Base-by-base conservation (phyloP, 2,329 filamentous ascomycete genomes). In the Pyrenochaeta sp. region DNA sequence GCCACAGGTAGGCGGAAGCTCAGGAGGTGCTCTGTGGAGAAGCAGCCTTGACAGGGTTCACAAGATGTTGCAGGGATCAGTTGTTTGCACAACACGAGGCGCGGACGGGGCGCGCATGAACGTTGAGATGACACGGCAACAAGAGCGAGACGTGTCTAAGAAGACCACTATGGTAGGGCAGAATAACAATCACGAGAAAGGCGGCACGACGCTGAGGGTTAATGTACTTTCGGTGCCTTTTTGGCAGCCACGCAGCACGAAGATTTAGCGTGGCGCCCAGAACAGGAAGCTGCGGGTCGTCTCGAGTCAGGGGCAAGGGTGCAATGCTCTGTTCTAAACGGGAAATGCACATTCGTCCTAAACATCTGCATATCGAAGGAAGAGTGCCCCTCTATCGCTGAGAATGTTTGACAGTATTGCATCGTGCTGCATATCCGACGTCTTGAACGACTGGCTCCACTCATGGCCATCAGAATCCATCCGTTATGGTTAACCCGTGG, bases 1-100 rank as follows among this genome's bases (percentile, higher is more conserved):
- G 63, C 48, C 64, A 62, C 62, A 63, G 52, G 52, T 48, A 55
- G 64, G 66, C 48, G 51, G 59, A 61, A 65, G 69, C 65, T 74
- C 71, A 74, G 71, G 71, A 74, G 72, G 65, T 64, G 64, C 52
- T 57, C 39, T 54, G 47, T 44, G 56, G 57, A 66, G 68, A 59
- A 68, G 68, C 13, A 57, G 54, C 52, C 55, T 62, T 50, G 62
- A 62, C 62, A 66, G 65, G 65, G 65, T 66, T 66, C 56, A 61
- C 53, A 52, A 54, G 54, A 57, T 48, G 37, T 34, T 48, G 59
- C 56, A 58, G 54, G 58, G 59, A 58, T 62, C 56, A 50, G 34
- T 50, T 47, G 48, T 45, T 39, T 61, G 58, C 64, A 54, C 62
- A 44, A 67, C 62, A 61, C 52, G 46, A 61, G 59, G 57, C 53